These are phyloP conservation scores for Chaetomium sp. DNA, from an alignment of 2,329 filamentous ascomycete genomes.

Conservation along the genomic window DNA sequence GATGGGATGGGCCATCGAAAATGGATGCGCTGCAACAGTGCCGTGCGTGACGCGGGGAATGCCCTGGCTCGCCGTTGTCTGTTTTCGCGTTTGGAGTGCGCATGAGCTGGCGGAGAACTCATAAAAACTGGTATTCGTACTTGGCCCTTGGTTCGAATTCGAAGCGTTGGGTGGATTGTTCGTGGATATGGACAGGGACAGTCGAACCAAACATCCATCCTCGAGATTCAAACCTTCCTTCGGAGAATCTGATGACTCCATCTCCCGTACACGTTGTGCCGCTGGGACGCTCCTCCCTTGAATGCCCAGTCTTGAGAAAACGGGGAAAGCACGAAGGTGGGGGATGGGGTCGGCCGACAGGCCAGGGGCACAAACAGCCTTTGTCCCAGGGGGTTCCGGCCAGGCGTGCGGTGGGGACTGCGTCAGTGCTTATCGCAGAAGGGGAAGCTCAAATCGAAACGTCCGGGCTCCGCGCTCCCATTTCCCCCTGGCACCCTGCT, in stretches of 20 bases:
- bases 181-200: background rate
- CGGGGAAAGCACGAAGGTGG: background rate
- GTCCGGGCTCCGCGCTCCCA: background rate
- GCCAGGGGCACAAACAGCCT: background rate
- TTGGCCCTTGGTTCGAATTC: too few relatives aligned
- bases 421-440: slow-evolving; percentile 2
- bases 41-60: too few relatives aligned
- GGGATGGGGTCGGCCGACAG: background rate
- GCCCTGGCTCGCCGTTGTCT: too few relatives aligned
- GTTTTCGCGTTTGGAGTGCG: too few relatives aligned
- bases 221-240: too few relatives aligned
- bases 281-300: background rate
- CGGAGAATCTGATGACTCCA: too few relatives aligned
- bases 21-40: too few relatives aligned
- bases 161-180: too few relatives aligned
- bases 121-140: too few relatives aligned
- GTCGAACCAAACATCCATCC: background rate
- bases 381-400: slow-evolving; percentile 1
- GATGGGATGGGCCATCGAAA: too few relatives aligned
- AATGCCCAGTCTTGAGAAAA: background rate
- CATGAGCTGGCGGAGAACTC: too few relatives aligned
- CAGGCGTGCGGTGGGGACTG: background rate
- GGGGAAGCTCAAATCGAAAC: background rate
- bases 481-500: background rate
- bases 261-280: too few relatives aligned